These are phyloP conservation scores for Colletotrichum sp. DNA, from an alignment of 2,329 filamentous ascomycete genomes.

Conservation along the genomic window DNA sequence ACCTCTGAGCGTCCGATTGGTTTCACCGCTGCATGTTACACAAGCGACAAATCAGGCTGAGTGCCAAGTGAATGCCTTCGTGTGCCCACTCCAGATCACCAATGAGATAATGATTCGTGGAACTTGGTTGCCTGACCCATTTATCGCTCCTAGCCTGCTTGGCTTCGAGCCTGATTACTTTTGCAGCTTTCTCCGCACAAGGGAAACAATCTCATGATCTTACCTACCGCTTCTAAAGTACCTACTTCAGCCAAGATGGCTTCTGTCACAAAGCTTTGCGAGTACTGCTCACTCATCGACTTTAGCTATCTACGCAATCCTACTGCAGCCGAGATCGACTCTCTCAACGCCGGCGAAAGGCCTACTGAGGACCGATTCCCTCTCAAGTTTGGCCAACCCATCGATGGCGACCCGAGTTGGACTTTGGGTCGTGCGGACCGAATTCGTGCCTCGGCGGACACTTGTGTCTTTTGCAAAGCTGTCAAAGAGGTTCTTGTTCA, in stretches of 20 bases:
- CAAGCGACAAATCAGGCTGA: not conserved
- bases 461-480: not conserved
- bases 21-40: not conserved
- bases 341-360: not conserved
- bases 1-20: not conserved
- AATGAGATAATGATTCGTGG: not conserved
- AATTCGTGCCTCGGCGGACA: not conserved
- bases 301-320: not conserved
- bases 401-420: not conserved
- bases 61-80: not conserved
- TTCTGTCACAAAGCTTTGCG: not conserved
- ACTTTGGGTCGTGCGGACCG: not conserved
- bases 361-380: not conserved
- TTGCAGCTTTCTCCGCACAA: not conserved
- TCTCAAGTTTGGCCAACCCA: not conserved
- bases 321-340: not conserved
- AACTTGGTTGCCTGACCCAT: not conserved
- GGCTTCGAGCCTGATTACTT: not conserved
- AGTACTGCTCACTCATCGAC: not conserved
- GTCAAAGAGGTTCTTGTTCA: not conserved
- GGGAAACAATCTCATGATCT: not conserved
- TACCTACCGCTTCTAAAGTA: not conserved
- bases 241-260: not conserved
- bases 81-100: not conserved
- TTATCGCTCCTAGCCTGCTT: not conserved